Percentiles rank a stretch among this genome's conserved stretches.
These are phyloP conservation scores for Hymenoscyphus repandus DNA, from an alignment of 2,329 filamentous ascomycete genomes.

Conservation along the genomic window DNA sequence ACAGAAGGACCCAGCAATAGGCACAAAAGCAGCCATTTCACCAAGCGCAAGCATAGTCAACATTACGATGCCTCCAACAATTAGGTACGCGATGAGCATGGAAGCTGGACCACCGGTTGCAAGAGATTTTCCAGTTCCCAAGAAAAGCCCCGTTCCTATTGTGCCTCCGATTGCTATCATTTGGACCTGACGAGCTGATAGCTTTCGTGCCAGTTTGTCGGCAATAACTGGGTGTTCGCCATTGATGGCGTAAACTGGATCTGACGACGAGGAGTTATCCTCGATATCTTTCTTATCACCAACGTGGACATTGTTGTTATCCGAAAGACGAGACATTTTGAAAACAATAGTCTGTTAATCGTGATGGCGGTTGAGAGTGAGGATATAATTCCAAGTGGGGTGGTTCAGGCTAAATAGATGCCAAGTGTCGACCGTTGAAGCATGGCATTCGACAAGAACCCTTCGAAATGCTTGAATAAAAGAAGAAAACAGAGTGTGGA, in stretches of 20 bases:
- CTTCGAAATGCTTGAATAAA: no score
- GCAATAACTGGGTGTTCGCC: conserved; percentile 16
- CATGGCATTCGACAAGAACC: no score
- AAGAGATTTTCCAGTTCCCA: conserved; percentile 56
- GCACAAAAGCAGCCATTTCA: conserved; percentile 55
- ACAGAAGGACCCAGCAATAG: conserved; percentile 49
- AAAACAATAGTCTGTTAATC: no score
- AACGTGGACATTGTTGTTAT: not conserved
- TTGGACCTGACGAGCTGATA: conserved; percentile 59
- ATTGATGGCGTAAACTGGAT: not conserved
- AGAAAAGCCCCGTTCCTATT: conserved; percentile 56
- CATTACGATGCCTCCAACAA: conserved; percentile 53
- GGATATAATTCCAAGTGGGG: no score
- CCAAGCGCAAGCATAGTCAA: conserved; percentile 54
- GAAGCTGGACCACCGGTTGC: conserved; percentile 55
- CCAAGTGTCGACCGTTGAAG: no score
- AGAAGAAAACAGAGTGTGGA: no score
- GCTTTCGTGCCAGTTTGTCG: conserved; percentile 43
- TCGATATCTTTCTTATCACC: conserved; percentile 6
- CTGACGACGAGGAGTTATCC: not conserved
- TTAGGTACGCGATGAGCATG: conserved; percentile 51
- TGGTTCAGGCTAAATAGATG: no score
- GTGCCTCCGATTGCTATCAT: conserved; percentile 61
- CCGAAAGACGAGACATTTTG: conserved; percentile 1
- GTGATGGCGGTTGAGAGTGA: conserved; percentile 13